These are phyloP conservation scores for Mucor indicus DNA, from an alignment of 371 early-diverging fungal genomes.

Conservation along the genomic window DNA sequence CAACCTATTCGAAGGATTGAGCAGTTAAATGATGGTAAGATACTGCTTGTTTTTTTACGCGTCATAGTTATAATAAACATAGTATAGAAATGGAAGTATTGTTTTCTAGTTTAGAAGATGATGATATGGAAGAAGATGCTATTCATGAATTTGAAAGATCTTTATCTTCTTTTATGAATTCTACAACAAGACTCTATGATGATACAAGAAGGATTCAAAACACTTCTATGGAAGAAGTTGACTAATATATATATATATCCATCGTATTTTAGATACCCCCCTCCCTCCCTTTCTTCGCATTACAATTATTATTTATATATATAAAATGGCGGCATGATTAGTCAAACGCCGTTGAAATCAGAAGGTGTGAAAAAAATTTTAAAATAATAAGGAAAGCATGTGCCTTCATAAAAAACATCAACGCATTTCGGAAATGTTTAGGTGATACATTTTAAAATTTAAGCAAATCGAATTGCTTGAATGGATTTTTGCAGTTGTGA, in stretches of 20 bases:
- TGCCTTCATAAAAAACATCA: slow-evolving; percentile 12
- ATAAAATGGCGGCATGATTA: not conserved
- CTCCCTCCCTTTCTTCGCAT: not conserved
- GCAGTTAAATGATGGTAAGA: too few relatives aligned
- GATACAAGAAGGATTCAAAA: not conserved
- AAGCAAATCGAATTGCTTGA: slow-evolving; percentile 15
- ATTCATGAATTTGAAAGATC: not conserved
- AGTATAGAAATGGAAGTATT: too few relatives aligned
- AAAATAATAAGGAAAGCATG: slow-evolving; percentile 21
- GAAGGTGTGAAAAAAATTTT: too few relatives aligned
- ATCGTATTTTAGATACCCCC: not conserved
- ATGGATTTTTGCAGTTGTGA: slow-evolving; percentile 14
- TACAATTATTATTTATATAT: too few relatives aligned
- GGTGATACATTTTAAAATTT: slow-evolving; percentile 6
- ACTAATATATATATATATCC: not conserved
- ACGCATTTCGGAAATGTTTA: not conserved
- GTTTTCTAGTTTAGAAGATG: not conserved
- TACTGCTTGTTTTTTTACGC: too few relatives aligned
- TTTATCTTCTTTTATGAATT: not conserved
- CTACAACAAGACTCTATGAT: too few relatives aligned
- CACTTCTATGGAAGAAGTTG: not conserved
- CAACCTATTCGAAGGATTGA: too few relatives aligned
- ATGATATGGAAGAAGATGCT: not conserved
- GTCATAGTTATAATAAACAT: too few relatives aligned
- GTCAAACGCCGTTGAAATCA: too few relatives aligned